A percentile compares a stretch with the other conserved stretches of the same genome.
These are phyloP conservation scores for Claviceps digitariae DNA, from an alignment of 2,329 filamentous ascomycete genomes.

Conservation along the genomic window DNA sequence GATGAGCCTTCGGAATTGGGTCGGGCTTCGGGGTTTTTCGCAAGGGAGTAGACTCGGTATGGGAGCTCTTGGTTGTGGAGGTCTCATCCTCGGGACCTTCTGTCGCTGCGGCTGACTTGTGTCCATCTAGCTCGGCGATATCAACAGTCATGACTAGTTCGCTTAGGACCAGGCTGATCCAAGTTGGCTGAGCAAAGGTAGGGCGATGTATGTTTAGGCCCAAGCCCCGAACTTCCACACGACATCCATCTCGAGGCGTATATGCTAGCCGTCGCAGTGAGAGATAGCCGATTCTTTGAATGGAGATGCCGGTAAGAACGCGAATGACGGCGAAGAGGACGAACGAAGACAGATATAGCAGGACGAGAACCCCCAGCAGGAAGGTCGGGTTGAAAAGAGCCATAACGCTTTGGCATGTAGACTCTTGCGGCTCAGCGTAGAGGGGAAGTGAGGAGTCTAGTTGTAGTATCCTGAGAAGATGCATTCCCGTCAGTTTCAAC, in stretches of 20 bases:
- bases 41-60: conserved; percentile 7
- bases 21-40: conserved; percentile 6
- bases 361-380: conserved; percentile 69
- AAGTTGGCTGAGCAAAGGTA: conserved; percentile 93
- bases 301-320: conserved; percentile 85
- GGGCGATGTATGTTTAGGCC: conserved; percentile 82
- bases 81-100: conserved; percentile 15
- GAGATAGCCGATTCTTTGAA: conserved; percentile 87
- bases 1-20: conserved; percentile 13
- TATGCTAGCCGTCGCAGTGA: conserved; percentile 86
- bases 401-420: conserved; percentile 27
- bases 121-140: conserved; percentile 47
- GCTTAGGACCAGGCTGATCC: conserved; percentile 79
- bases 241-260: conserved; percentile 75
- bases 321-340: conserved; percentile 86
- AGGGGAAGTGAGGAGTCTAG: not conserved
- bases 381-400: conserved; percentile 64
- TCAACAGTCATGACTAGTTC: conserved; percentile 80
- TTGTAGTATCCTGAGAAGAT: conserved; percentile 1
- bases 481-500: not conserved
- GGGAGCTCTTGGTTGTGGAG: conserved; percentile 12
- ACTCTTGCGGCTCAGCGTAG: not conserved
- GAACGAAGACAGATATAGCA: conserved; percentile 84
- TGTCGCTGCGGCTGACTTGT: conserved; percentile 22
- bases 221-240: conserved; percentile 78